Evolutionary conservation across 306 rosid species (phyloP), one percentile per base, ranked within the genome.

Genomic region (Arachis hypogaea): DNA sequence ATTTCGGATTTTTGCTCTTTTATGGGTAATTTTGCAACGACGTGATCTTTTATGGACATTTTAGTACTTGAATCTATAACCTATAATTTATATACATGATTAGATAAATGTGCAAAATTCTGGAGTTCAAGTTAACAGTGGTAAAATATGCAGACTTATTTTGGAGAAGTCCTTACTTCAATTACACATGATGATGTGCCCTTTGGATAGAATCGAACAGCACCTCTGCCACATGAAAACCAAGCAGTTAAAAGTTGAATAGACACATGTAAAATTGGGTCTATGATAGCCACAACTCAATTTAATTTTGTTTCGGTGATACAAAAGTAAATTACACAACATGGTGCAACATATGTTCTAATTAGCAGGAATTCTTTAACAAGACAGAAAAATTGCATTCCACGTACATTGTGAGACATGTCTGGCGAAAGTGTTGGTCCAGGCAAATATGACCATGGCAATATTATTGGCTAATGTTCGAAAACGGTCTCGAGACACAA

Each of bases 181-280:
- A 94, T 84, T 1, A 76, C 9, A 76, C 99, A 92, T 12, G 99
- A 85, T 4, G 95, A 85, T 49, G 99, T 82, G 62, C 98, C 92
- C 83, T 88, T 92, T 6, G 99, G 98, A 81, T 78, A 95, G 82
- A 95, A 95, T 55, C 98, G 95, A 66, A 95, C 99, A 56, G 94
- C 96, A 62, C 98, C 99, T 87, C 98, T 92, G 99, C 81, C 73
- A 78, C 36, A 46, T 8, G 72, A 85, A 82, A 54, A 72, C 55
- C 73, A 76, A 71, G 69, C 69, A 63, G 73, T 83, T 72, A 87
- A 59, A 73, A 70, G 51, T 82, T 50, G 11, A 71, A 67, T 28
- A 66, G 54, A 55, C 33, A 62, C 14, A 58, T 29, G 68, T 38
- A 67, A 56, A 46, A 66, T 7, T 52, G 73, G 28, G 16, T 56